Evolutionary conservation across 768 basidiomycete species (phyloP).

Genomic region (Pluteus cervinus): DNA sequence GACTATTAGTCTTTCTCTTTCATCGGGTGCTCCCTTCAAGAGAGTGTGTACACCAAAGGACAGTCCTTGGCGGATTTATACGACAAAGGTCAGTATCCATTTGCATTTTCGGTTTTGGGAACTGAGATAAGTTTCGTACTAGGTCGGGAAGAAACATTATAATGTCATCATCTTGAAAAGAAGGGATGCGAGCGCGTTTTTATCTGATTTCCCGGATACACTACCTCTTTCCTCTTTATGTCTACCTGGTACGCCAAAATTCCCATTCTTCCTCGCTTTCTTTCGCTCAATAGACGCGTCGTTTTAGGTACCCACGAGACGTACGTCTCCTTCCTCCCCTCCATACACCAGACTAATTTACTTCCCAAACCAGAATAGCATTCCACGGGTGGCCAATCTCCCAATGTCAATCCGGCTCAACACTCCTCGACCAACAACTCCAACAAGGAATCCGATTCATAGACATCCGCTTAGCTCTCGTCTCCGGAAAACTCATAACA

Average conservation of each 20-base stretch:
- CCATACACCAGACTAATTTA: conserved; percentile 1
- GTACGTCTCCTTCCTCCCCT: conserved; percentile 28
- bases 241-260: conserved; percentile 58
- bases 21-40: too few relatives aligned
- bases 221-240: conserved; percentile 66
- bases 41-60: too few relatives aligned
- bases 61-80: too few relatives aligned
- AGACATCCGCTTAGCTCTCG: conserved; percentile 74
- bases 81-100: too few relatives aligned
- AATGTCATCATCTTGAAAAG: conserved; percentile 61
- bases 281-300: too few relatives aligned
- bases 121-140: too few relatives aligned
- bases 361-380: conserved; percentile 49
- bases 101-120: too few relatives aligned
- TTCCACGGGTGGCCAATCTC: conserved; percentile 83
- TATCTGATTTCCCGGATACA: conserved; percentile 57
- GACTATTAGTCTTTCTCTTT: too few relatives aligned
- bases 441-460: conserved; percentile 73
- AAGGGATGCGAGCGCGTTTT: conserved; percentile 50
- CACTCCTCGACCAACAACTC: conserved; percentile 64
- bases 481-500: conserved; percentile 57
- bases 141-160: too few relatives aligned
- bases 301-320: conserved; percentile 66
- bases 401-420: conserved; percentile 71
- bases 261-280: conserved; percentile 7